Evolutionary conservation across 1,139 yeast genomes (phyloP).

Genomic region (Sugiyamaella novakii): DNA sequence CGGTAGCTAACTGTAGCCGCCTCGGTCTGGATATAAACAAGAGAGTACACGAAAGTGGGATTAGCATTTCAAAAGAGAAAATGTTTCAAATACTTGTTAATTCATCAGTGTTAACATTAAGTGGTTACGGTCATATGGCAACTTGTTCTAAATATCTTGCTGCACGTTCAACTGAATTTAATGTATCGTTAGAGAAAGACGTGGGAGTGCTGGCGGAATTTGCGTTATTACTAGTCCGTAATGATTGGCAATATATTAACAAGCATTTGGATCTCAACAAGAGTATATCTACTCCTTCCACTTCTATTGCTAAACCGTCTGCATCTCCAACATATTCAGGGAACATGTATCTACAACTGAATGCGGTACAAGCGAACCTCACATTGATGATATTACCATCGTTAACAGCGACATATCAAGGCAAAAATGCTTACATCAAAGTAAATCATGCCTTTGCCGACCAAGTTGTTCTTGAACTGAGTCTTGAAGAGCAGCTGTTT

Average conservation of each 20-base stretch:
- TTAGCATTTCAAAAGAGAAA: not conserved
- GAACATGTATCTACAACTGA: conserved; percentile 2
- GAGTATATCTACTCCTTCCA: not conserved
- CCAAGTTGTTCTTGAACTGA: conserved; percentile 2
- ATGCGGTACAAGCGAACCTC: conserved; percentile 7
- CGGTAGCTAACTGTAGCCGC: conserved; percentile 16
- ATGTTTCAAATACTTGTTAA: conserved; percentile 9
- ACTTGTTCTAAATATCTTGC: conserved; percentile 16
- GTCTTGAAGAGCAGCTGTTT: conserved; percentile 14
- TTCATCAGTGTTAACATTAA: conserved; percentile 10
- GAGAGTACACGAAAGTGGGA: not conserved
- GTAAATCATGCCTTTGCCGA: conserved; percentile 4
- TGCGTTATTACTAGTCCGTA: conserved; percentile 1
- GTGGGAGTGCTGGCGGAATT: conserved; percentile 1
- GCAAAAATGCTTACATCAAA: conserved; percentile 7
- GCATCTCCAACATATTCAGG: conserved; percentile 5
- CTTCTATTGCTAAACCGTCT: not conserved
- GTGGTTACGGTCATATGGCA: conserved; percentile 12
- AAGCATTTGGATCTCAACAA: not conserved
- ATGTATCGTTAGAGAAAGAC: conserved; percentile 14
- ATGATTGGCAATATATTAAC: conserved; percentile 5
- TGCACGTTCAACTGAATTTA: conserved; percentile 13
- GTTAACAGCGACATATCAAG: conserved; percentile 4
- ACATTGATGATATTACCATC: conserved; percentile 10
- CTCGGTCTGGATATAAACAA: conserved; percentile 6